Conservation (phyloP, 345 rosid genomes). For the Firmiana major region DNA sequence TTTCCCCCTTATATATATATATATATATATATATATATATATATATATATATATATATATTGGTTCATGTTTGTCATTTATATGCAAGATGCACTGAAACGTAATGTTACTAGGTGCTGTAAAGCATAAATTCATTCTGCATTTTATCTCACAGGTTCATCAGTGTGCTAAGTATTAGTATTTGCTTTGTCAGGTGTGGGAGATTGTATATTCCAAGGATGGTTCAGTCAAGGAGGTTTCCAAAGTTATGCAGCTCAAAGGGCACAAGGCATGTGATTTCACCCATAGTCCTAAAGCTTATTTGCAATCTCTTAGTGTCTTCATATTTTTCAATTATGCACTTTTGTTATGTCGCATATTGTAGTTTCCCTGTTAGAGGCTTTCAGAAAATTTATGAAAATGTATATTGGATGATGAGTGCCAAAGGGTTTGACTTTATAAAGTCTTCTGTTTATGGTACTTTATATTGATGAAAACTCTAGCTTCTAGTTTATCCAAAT, state of each 20-base stretch:
- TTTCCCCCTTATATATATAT: neutral
- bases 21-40: no score
- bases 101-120: neutral
- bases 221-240: conserved; percentile 88
- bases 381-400: neutral
- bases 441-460: neutral
- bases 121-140: neutral
- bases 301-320: neutral
- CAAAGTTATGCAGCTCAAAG: conserved; percentile 95
- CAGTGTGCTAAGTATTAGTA: conserved; percentile 10
- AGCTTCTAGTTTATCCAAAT: neutral
- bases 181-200: conserved; percentile 72
- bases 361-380: neutral
- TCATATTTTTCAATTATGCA: neutral
- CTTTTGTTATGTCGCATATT: neutral
- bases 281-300: neutral
- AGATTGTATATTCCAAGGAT: conserved; percentile 88
- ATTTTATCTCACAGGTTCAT: neutral
- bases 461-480: neutral
- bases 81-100: no score
- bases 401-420: neutral
- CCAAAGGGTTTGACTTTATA: neutral
- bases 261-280: conserved; percentile 64
- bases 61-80: neutral
- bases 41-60: neutral